A percentile compares a stretch with the other conserved stretches of the same genome.
phyloP scores from a whole-genome alignment of 2,329 filamentous ascomycete genomes.

The Cryphonectria carpinicola region DNA sequence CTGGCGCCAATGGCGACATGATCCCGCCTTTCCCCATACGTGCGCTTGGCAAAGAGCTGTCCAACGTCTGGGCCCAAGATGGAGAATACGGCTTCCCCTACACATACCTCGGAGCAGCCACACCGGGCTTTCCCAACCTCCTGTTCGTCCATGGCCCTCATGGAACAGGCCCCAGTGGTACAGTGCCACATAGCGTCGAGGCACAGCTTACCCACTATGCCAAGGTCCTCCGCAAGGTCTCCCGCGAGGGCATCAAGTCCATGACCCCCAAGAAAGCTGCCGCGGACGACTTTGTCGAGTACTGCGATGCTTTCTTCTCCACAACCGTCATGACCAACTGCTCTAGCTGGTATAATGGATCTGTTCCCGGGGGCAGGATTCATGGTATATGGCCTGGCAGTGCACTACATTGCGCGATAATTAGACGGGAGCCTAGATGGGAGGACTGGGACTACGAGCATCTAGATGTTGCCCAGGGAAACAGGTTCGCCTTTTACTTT shows the following conservation, averaged over 20 bases:
- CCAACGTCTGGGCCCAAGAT: slow-evolving; percentile 58
- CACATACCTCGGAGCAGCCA: slow-evolving; percentile 67
- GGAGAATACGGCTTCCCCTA: slow-evolving; percentile 66
- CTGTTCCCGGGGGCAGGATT: slow-evolving; percentile 62
- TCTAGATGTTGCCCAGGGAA: slow-evolving; percentile 44
- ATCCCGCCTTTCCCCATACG: slow-evolving; percentile 64
- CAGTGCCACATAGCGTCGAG: slow-evolving; percentile 69
- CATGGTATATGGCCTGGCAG: slow-evolving; percentile 74
- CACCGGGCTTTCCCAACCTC: slow-evolving; percentile 70
- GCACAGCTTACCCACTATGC: slow-evolving; percentile 68
- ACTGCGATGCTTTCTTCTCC: slow-evolving; percentile 59
- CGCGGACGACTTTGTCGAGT: slow-evolving; percentile 66
- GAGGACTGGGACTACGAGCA: slow-evolving; percentile 60
- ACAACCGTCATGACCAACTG: slow-evolving; percentile 61
- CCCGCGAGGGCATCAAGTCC: slow-evolving; percentile 66
- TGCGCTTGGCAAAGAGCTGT: slow-evolving; percentile 57
- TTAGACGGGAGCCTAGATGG: slow-evolving; percentile 59
- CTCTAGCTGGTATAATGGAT: slow-evolving; percentile 76
- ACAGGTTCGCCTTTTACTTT: slow-evolving; percentile 64
- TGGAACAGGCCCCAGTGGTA: slow-evolving; percentile 63
- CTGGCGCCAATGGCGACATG: slow-evolving; percentile 65
- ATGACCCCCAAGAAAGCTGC: slow-evolving; percentile 61
- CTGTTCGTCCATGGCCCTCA: slow-evolving; percentile 67
- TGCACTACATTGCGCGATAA: slow-evolving; percentile 62
- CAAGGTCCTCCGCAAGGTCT: slow-evolving; percentile 69